Evolutionary conservation across 148 eudicot genomes (phyloP).

Genomic region (Vaccinium macrocarpon): DNA sequence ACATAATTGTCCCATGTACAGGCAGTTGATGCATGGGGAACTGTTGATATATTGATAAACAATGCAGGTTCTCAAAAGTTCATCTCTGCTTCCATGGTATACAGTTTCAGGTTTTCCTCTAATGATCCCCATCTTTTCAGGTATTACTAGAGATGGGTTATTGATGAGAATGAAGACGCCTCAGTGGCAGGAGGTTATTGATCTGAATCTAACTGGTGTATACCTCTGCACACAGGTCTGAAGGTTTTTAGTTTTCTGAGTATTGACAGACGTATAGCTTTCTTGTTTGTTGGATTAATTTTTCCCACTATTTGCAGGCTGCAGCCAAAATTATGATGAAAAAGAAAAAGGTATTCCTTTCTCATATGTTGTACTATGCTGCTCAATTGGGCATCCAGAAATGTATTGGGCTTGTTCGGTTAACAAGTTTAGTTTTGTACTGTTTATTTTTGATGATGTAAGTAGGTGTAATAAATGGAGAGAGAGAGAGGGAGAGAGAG

Average conservation of each 20-base stretch:
- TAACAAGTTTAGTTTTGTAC: too few relatives aligned
- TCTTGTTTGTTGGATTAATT: background rate
- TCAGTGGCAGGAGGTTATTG: constrained; percentile 95
- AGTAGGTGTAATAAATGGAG: too few relatives aligned
- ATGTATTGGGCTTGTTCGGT: too few relatives aligned
- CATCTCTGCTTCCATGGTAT: background rate
- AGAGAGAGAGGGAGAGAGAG: too few relatives aligned
- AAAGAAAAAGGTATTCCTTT: constrained; percentile 66
- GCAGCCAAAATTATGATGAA: constrained; percentile 85
- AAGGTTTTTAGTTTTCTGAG: background rate
- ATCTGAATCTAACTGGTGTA: constrained; percentile 92
- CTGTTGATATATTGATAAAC: constrained; percentile 84
- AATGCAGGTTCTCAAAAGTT: constrained; percentile 67
- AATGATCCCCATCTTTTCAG: constrained; percentile 34
- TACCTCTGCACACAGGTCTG: constrained; percentile 88
- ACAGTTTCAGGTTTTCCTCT: background rate
- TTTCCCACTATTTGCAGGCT: constrained; percentile 52
- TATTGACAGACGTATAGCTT: background rate
- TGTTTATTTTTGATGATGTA: too few relatives aligned
- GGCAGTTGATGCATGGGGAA: constrained; percentile 97
- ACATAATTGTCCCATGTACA: constrained; percentile 26
- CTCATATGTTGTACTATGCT: background rate
- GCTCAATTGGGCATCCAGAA: background rate
- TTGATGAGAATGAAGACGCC: constrained; percentile 88
- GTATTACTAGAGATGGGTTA: constrained; percentile 88